phyloP scores from a whole-genome alignment of 495 filamentous ascomycete species.

The Choiromyces venosus region DNA sequence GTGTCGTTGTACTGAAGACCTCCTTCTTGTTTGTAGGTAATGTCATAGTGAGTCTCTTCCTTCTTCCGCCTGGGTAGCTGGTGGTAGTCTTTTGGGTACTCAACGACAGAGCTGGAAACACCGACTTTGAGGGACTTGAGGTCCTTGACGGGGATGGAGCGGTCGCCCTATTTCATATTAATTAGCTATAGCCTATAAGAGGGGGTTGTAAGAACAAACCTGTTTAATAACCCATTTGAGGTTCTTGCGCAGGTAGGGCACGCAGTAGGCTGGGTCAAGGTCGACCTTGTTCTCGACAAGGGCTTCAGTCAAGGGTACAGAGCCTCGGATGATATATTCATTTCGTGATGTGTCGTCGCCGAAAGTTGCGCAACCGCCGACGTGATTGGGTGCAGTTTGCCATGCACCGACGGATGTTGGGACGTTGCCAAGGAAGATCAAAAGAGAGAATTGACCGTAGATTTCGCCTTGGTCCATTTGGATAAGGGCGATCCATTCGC shows the following conservation, averaged over 20 bases:
- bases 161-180: constrained; percentile 20
- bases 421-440: constrained; percentile 28
- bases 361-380: constrained; percentile 27
- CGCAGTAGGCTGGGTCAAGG: constrained; percentile 19
- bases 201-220: constrained; percentile 20
- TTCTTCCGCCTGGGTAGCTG: constrained; percentile 24
- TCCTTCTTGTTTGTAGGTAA: constrained; percentile 30
- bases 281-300: constrained; percentile 20
- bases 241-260: constrained; percentile 25
- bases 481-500: constrained; percentile 37
- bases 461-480: constrained; percentile 34
- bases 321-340: constrained; percentile 25
- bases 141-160: constrained; percentile 16
- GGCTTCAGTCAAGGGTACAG: constrained; percentile 37
- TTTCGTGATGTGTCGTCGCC: constrained; percentile 7
- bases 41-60: constrained; percentile 37
- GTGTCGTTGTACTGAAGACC: constrained; percentile 32
- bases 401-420: constrained; percentile 11
- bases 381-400: constrained; percentile 13
- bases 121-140: constrained; percentile 36
- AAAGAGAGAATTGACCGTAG: constrained; percentile 16
- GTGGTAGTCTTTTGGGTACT: constrained; percentile 27
- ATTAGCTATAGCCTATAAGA: not conserved
- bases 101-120: constrained; percentile 30
- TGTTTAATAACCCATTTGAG: constrained; percentile 34